A percentile compares a stretch with the other conserved stretches of the same genome.
These are phyloP conservation scores for Auxenochlorella pyrenoidosa DNA, from an alignment of 139 green algal genomes.

Conservation along the genomic window DNA sequence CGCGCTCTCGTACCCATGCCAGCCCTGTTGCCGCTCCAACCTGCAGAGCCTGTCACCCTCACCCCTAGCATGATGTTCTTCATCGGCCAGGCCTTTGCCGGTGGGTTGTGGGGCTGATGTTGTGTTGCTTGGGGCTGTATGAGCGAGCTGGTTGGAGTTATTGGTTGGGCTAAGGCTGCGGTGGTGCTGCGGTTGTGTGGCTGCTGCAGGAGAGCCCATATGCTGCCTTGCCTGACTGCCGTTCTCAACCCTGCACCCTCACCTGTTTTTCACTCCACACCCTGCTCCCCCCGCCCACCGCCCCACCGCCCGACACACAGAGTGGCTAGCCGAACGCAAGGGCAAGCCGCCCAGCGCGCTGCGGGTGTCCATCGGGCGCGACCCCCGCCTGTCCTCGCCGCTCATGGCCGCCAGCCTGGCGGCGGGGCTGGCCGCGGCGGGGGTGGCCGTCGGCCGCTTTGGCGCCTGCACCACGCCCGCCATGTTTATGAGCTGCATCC, in stretches of 20 bases:
- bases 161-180: neutral
- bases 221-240: neutral
- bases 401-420: constrained; percentile 62
- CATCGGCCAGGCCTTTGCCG: constrained; percentile 83
- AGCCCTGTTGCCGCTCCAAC: neutral
- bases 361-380: constrained; percentile 69
- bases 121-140: too few relatives aligned
- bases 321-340: constrained; percentile 63
- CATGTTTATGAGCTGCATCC: constrained; percentile 94
- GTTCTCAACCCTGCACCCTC: neutral
- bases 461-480: constrained; percentile 93
- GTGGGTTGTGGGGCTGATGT: neutral
- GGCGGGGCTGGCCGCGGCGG: constrained; percentile 69
- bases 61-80: constrained; percentile 75
- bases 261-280: neutral
- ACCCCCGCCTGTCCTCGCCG: constrained; percentile 82
- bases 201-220: too few relatives aligned
- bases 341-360: constrained; percentile 28
- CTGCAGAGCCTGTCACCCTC: constrained; percentile 69
- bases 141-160: neutral
- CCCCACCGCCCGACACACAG: neutral
- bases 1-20: neutral
- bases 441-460: constrained; percentile 69
- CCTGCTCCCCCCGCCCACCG: neutral
- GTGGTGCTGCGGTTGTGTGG: too few relatives aligned